Evolutionary conservation across 805 yeast species (phyloP).

Genomic region (Candida gorgasii): DNA sequence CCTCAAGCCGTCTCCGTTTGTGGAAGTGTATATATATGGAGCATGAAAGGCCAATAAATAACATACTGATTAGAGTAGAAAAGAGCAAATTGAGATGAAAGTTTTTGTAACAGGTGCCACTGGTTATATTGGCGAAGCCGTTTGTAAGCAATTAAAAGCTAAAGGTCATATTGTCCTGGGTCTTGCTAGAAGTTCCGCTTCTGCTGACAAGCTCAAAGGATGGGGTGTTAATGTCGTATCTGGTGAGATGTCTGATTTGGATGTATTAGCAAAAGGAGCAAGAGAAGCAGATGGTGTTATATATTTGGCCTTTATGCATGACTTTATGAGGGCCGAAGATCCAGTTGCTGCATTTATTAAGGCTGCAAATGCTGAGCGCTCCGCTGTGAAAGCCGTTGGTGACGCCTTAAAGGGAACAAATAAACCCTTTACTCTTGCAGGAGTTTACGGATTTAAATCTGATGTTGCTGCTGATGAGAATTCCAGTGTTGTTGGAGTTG

Average conservation of each 20-base stretch:
- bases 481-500: background rate
- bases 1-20: too few species aligned
- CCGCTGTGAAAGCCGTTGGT: conserved; percentile 26
- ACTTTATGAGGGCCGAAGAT: conserved; percentile 19
- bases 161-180: conserved; percentile 28
- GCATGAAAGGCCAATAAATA: too few species aligned
- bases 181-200: conserved; percentile 30
- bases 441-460: background rate
- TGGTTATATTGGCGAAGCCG: conserved; percentile 31
- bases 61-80: background rate
- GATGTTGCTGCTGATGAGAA: background rate
- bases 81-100: conserved; percentile 17
- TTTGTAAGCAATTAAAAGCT: conserved; percentile 20
- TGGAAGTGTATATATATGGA: too few species aligned
- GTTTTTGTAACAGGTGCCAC: conserved; percentile 38
- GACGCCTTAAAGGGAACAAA: conserved; percentile 28
- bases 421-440: conserved; percentile 23
- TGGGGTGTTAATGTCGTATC: conserved; percentile 25
- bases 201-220: conserved; percentile 19
- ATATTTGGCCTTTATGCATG: conserved; percentile 38
- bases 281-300: conserved; percentile 33
- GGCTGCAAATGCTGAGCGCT: conserved; percentile 19
- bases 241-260: conserved; percentile 31
- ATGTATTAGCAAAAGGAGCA: conserved; percentile 26
- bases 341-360: conserved; percentile 24